Evolutionary conservation across 352 stramenopile genomes (phyloP).

Genomic region (Pythium rhizo-oryzae): DNA sequence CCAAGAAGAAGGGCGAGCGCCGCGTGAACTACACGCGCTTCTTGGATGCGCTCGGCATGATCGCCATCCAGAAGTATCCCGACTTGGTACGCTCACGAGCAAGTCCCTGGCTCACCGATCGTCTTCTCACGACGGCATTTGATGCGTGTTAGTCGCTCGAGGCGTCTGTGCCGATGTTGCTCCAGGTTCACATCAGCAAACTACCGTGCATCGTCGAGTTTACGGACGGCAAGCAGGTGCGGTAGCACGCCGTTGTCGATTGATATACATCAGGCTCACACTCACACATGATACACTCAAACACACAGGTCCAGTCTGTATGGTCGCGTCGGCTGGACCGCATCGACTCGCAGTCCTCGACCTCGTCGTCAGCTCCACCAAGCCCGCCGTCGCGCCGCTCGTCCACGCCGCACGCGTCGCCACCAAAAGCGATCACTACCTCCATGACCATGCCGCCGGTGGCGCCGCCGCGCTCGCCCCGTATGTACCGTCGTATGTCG

Average conservation of each 20-base stretch:
- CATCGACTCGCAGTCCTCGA: slow-evolving; percentile 29
- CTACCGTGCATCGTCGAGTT: slow-evolving; percentile 70
- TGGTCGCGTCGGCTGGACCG: slow-evolving; percentile 62
- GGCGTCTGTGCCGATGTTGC: slow-evolving; percentile 60
- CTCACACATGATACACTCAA: not conserved
- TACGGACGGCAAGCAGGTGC: slow-evolving; percentile 54
- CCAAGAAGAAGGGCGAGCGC: slow-evolving; percentile 85
- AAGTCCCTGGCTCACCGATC: not conserved
- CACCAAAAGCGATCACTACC: not conserved
- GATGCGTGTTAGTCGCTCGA: slow-evolving; percentile 46
- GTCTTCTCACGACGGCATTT: not conserved
- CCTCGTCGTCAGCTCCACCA: slow-evolving; percentile 7
- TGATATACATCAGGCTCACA: too few relatives aligned
- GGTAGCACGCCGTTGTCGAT: too few relatives aligned
- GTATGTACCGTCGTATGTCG: slow-evolving; percentile 2
- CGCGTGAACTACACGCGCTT: slow-evolving; percentile 86
- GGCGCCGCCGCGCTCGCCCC: slow-evolving; percentile 1
- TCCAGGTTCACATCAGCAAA: slow-evolving; percentile 65
- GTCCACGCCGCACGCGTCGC: slow-evolving; percentile 10
- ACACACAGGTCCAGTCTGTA: slow-evolving; percentile 54
- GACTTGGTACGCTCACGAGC: slow-evolving; percentile 48
- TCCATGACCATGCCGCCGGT: not conserved
- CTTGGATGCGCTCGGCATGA: slow-evolving; percentile 83
- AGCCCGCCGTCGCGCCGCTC: slow-evolving; percentile 14
- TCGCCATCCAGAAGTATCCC: slow-evolving; percentile 82